These are phyloP conservation scores for Verticillium alfalfae DNA, from an alignment of 2,329 filamentous ascomycete species.

Conservation along the genomic window DNA sequence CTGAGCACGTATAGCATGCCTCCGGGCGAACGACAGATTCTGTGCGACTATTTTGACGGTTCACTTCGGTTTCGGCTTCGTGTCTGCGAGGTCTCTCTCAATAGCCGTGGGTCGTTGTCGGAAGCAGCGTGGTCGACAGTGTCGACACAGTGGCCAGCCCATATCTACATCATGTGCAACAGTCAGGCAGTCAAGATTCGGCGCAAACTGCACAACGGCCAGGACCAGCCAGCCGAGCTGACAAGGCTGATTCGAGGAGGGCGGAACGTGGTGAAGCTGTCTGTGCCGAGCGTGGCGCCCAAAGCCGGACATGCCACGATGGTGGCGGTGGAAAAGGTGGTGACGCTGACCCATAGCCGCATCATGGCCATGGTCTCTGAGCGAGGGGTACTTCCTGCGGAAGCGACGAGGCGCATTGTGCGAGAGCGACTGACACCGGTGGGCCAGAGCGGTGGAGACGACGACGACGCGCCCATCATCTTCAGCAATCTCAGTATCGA, in stretches of 20 bases:
- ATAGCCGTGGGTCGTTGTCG: conserved; percentile 17
- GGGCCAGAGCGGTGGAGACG: conserved; percentile 26
- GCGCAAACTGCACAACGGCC: conserved; percentile 67
- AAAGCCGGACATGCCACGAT: conserved; percentile 38
- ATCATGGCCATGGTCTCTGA: conserved; percentile 33
- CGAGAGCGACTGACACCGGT: conserved; percentile 33
- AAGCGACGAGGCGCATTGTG: conserved; percentile 52
- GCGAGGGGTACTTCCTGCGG: conserved; percentile 31
- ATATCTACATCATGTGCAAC: conserved; percentile 67
- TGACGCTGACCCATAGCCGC: conserved; percentile 42
- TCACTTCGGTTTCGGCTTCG: conserved; percentile 64
- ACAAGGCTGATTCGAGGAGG: conserved; percentile 55
- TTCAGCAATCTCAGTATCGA: conserved; percentile 55
- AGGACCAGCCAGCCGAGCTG: conserved; percentile 71
- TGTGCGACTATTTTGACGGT: conserved; percentile 39
- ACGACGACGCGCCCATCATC: conserved; percentile 60
- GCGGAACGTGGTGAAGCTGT: conserved; percentile 56
- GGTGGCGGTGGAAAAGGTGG: conserved; percentile 66
- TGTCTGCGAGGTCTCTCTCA: conserved; percentile 39
- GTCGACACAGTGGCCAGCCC: conserved; percentile 67
- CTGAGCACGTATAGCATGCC: conserved; percentile 15
- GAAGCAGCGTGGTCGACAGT: conserved; percentile 55
- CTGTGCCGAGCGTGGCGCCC: conserved; percentile 18
- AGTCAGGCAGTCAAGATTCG: conserved; percentile 48
- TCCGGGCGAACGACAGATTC: conserved; percentile 24